These are phyloP conservation scores for Exophiala sp. DNA, from an alignment of 2,329 filamentous ascomycete species.

Conservation along the genomic window DNA sequence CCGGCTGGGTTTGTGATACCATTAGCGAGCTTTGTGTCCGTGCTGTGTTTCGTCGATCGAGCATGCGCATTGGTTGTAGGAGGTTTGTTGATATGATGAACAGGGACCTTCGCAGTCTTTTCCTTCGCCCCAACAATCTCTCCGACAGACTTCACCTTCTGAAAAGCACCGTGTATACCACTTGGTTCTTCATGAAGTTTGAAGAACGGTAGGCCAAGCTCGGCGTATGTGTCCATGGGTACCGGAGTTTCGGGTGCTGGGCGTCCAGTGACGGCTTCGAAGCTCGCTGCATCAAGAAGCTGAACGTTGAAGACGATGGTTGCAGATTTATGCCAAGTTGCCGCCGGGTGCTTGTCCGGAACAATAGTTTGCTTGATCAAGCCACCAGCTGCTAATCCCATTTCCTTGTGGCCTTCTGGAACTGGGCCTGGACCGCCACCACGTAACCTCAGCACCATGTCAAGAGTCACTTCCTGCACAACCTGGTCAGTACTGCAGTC, in stretches of 20 bases:
- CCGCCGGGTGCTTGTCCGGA: not conserved
- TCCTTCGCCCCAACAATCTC: not conserved
- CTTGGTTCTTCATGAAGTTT: constrained; percentile 23
- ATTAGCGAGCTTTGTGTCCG: not conserved
- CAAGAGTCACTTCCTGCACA: not conserved
- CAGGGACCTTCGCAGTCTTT: not conserved
- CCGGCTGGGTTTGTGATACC: not conserved
- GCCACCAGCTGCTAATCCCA: not conserved
- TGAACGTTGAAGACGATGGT: constrained; percentile 30
- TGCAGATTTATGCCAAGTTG: constrained; percentile 32
- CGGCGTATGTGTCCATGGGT: constrained; percentile 34
- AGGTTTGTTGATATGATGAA: not conserved
- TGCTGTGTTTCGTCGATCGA: not conserved
- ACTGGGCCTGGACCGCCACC: not conserved
- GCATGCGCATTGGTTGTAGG: not conserved
- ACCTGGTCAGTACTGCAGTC: not conserved
- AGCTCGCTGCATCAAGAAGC: constrained; percentile 22
- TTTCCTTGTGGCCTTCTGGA: not conserved
- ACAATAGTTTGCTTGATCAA: not conserved
- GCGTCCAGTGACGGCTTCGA: constrained; percentile 28
- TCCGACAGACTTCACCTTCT: not conserved
- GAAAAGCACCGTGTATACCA: not conserved
- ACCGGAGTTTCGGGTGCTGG: constrained; percentile 36
- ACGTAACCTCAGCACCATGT: not conserved
- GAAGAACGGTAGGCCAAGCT: constrained; percentile 39